phyloP scores from a whole-genome alignment of 306 rosid species.

The cucumber (Cucumis sativus) region DNA sequence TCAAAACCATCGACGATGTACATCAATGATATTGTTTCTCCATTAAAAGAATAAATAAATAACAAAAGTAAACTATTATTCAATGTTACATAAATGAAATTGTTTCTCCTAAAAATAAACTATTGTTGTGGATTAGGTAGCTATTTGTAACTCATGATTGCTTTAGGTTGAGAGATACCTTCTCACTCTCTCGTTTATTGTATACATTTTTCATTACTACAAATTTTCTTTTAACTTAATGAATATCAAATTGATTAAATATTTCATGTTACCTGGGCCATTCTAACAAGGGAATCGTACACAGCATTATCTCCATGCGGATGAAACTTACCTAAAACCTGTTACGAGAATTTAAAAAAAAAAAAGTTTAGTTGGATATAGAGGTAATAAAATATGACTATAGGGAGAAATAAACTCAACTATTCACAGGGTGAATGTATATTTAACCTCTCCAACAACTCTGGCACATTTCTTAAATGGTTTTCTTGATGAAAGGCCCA shows the following conservation, averaged over 20 bases:
- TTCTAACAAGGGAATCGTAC: constrained; percentile 89
- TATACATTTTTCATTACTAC: background rate
- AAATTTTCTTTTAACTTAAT: background rate
- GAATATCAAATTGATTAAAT: background rate
- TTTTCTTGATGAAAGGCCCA: constrained; percentile 73
- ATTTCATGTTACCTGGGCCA: constrained; percentile 70
- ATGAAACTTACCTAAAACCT: constrained; percentile 94
- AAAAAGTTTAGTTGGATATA: background rate
- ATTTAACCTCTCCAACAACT: constrained; percentile 95
- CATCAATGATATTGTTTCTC: background rate
- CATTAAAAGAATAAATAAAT: no score
- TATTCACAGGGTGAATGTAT: background rate
- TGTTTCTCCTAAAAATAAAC: background rate
- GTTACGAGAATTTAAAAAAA: constrained; percentile 7
- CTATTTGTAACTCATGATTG: background rate
- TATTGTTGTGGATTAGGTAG: no score
- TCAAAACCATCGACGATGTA: background rate
- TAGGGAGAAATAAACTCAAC: background rate
- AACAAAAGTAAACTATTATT: no score
- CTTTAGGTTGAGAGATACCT: background rate
- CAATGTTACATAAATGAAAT: no score
- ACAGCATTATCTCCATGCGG: constrained; percentile 97
- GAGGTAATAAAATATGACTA: background rate
- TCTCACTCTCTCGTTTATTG: background rate
- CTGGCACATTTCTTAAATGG: constrained; percentile 97